Evolutionary conservation across 1,139 yeast species (phyloP).

Genomic region (Pichia sp.): DNA sequence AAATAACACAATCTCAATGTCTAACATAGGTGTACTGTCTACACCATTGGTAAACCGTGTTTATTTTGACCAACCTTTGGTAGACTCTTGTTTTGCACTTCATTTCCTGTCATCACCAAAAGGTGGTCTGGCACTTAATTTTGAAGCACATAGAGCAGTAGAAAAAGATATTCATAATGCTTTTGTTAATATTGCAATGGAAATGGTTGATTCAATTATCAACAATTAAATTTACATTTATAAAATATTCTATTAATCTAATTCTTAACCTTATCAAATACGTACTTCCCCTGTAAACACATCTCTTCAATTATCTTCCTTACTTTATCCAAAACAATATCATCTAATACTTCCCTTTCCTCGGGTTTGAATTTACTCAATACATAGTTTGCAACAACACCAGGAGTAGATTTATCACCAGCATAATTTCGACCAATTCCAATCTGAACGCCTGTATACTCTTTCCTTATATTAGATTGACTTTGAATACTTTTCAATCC

Average conservation of each 20-base stretch:
- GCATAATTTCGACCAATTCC: conserved; percentile 67
- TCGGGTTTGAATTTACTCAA: conserved; percentile 40
- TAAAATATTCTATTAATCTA: neutral
- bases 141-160: conserved; percentile 11
- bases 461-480: conserved; percentile 32
- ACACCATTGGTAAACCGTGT: neutral
- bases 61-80: conserved; percentile 18
- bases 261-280: conserved; percentile 28
- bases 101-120: conserved; percentile 5
- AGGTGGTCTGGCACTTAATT: conserved; percentile 9
- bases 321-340: conserved; percentile 37
- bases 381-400: conserved; percentile 56
- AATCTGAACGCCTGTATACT: conserved; percentile 48
- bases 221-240: neutral
- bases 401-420: conserved; percentile 30
- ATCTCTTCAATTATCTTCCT: conserved; percentile 35
- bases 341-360: conserved; percentile 34
- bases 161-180: neutral
- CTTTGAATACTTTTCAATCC: conserved; percentile 58
- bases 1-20: conserved; percentile 10
- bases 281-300: conserved; percentile 29
- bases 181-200: conserved; percentile 3
- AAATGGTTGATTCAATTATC: neutral
- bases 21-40: conserved; percentile 11
- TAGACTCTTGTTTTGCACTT: conserved; percentile 14